These are phyloP conservation scores for Turnera subulata DNA, from an alignment of 345 rosid genomes.

Conservation along the genomic window DNA sequence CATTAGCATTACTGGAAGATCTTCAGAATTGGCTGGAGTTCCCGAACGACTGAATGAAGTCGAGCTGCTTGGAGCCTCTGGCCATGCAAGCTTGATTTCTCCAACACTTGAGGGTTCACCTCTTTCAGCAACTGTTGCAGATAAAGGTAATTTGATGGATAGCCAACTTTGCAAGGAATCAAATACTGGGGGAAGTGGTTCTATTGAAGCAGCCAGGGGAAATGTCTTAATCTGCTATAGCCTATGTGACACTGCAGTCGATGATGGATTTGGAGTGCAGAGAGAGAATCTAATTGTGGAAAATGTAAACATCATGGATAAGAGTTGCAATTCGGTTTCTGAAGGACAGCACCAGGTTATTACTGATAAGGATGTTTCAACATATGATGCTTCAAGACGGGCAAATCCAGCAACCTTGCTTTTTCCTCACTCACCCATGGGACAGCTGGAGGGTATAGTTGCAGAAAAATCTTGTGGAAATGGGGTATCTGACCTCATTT, in stretches of 20 bases:
- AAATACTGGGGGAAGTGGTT: background rate
- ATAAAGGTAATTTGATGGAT: conserved; percentile 20
- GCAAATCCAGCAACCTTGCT: conserved; percentile 6
- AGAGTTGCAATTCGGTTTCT: conserved; percentile 18
- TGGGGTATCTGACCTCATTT: conserved; percentile 21
- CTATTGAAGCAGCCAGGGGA: background rate
- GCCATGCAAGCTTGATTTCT: conserved; percentile 21
- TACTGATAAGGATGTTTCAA: conserved; percentile 9
- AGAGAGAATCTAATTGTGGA: conserved; percentile 6
- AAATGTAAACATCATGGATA: background rate
- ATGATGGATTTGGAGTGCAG: conserved; percentile 11
- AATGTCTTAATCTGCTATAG: conserved; percentile 8
- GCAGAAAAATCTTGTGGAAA: conserved; percentile 20
- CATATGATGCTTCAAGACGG: conserved; percentile 8
- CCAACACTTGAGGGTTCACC: conserved; percentile 20
- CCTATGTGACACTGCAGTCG: background rate
- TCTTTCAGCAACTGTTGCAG: conserved; percentile 18
- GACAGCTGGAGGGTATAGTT: conserved; percentile 11
- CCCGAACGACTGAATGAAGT: conserved; percentile 30
- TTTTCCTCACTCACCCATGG: conserved; percentile 11
- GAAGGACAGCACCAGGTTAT: conserved; percentile 7
- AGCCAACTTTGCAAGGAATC: conserved; percentile 20
- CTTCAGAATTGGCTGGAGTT: conserved; percentile 9
- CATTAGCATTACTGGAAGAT: conserved; percentile 11
- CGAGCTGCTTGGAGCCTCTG: conserved; percentile 29